A percentile compares a stretch with the other conserved stretches of the same genome.
phyloP scores from a whole-genome alignment of 2,329 filamentous ascomycete species.

The Penicillium olsonii region DNA sequence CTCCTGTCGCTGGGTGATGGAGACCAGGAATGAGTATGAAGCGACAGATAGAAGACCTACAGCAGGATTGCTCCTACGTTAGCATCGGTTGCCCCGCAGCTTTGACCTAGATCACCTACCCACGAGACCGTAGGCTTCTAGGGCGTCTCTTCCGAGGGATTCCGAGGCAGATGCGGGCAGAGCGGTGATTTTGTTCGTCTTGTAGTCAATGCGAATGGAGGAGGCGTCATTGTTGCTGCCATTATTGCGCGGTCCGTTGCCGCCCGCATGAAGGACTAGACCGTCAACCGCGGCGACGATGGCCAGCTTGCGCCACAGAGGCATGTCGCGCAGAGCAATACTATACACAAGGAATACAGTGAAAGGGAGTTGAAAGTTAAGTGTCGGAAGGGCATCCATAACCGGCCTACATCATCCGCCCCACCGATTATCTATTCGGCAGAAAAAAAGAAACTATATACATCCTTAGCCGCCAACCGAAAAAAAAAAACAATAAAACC shows the following conservation, averaged over 20 bases:
- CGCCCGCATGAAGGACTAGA: conserved; percentile 72
- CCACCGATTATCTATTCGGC: conserved; percentile 13
- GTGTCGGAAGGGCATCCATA: conserved; percentile 18
- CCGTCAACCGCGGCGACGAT: conserved; percentile 82
- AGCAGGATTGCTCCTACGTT: background rate
- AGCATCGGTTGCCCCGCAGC: background rate
- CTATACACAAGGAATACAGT: background rate
- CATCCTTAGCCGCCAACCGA: conserved; percentile 15
- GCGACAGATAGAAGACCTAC: conserved; percentile 82
- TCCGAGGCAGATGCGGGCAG: conserved; percentile 38
- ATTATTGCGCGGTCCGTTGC: conserved; percentile 42
- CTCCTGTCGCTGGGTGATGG: conserved; percentile 82
- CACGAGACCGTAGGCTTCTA: conserved; percentile 58
- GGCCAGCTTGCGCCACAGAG: conserved; percentile 76
- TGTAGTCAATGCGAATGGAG: conserved; percentile 71
- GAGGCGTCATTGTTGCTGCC: conserved; percentile 56
- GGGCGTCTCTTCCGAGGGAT: conserved; percentile 29
- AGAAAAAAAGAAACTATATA: conserved; percentile 20
- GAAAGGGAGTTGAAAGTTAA: conserved; percentile 3
- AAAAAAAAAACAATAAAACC: conserved; percentile 18
- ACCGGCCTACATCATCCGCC: conserved; percentile 31
- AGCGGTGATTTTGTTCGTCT: conserved; percentile 55
- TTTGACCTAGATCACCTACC: conserved; percentile 46
- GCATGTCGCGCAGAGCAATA: conserved; percentile 55
- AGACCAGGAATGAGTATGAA: conserved; percentile 78